Percentiles rank a stretch among this genome's conserved stretches.
Conservation (phyloP, 352 stramenopile species). For the Hyaloperonospora arabidopsidis region DNA sequence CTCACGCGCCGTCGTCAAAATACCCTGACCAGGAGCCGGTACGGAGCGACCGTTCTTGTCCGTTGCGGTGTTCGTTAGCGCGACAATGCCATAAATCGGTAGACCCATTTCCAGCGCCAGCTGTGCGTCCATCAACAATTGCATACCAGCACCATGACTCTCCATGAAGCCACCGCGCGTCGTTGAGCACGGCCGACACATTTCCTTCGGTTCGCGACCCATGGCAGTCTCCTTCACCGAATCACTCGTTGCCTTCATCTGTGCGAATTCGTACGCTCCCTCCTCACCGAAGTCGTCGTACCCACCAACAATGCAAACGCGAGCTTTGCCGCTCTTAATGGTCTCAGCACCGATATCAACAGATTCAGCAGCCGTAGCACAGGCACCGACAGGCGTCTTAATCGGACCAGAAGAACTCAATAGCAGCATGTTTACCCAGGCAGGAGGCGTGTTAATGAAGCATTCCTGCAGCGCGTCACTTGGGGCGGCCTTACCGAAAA, state of each 20-base stretch:
- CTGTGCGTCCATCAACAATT: constrained; percentile 83
- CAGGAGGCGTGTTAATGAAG: constrained; percentile 86
- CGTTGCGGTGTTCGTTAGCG: constrained; percentile 76
- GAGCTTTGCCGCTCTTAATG: constrained; percentile 82
- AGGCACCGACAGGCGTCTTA: constrained; percentile 83
- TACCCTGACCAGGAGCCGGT: constrained; percentile 75
- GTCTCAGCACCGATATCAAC: constrained; percentile 85
- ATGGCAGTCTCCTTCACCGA: constrained; percentile 73
- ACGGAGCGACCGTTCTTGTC: constrained; percentile 85
- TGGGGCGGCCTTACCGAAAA: constrained; percentile 60
- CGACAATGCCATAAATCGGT: constrained; percentile 81
- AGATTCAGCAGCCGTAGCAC: constrained; percentile 79
- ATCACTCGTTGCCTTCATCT: constrained; percentile 86
- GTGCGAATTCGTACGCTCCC: constrained; percentile 78
- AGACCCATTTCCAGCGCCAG: constrained; percentile 82
- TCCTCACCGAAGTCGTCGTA: constrained; percentile 87
- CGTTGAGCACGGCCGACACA: constrained; percentile 75
- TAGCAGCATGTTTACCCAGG: constrained; percentile 87
- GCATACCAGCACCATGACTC: constrained; percentile 80
- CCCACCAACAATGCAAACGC: constrained; percentile 76
- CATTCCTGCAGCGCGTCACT: constrained; percentile 77
- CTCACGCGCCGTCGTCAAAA: constrained; percentile 80
- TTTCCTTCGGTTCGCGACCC: constrained; percentile 73
- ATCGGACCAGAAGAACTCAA: constrained; percentile 82
- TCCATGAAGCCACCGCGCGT: constrained; percentile 85